phyloP scores from a whole-genome alignment of 495 filamentous ascomycete species.

The Bombardia bombarda region DNA sequence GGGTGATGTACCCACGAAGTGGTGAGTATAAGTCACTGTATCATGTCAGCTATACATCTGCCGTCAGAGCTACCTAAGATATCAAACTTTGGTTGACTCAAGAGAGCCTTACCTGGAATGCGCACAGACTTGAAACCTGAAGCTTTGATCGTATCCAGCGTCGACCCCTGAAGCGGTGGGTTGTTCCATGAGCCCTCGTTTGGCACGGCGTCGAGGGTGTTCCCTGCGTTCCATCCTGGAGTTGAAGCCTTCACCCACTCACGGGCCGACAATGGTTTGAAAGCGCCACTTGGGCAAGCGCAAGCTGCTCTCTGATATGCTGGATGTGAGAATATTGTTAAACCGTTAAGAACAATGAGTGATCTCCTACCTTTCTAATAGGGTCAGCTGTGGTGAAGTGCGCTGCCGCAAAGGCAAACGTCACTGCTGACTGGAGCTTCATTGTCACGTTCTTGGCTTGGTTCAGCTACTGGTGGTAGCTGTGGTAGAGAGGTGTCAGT shows the following conservation, averaged over 20 bases:
- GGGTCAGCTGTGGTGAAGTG: background rate
- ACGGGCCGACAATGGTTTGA: conserved; percentile 54
- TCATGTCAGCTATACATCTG: background rate
- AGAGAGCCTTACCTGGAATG: conserved; percentile 45
- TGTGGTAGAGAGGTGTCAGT: too few species aligned
- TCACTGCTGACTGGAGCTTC: background rate
- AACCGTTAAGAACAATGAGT: background rate
- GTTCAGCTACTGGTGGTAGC: too few species aligned
- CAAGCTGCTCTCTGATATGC: background rate
- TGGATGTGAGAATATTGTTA: background rate
- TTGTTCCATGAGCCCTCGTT: conserved; percentile 56
- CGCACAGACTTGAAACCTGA: conserved; percentile 52
- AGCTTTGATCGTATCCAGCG: conserved; percentile 43
- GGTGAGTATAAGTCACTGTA: conserved; percentile 50
- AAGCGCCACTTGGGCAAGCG: conserved; percentile 13
- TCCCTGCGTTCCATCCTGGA: conserved; percentile 51
- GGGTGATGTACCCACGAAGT: conserved; percentile 44
- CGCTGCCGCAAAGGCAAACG: background rate
- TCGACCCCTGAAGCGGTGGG: conserved; percentile 36
- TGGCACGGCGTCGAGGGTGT: conserved; percentile 52
- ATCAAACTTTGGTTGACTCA: background rate
- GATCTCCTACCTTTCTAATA: background rate
- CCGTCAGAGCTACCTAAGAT: conserved; percentile 4
- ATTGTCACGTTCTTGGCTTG: background rate
- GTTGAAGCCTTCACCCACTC: conserved; percentile 68